A percentile compares a stretch with the other conserved stretches of the same genome.
phyloP scores from a whole-genome alignment of 257 asterid species.

The Rehmannia glutinosa region DNA sequence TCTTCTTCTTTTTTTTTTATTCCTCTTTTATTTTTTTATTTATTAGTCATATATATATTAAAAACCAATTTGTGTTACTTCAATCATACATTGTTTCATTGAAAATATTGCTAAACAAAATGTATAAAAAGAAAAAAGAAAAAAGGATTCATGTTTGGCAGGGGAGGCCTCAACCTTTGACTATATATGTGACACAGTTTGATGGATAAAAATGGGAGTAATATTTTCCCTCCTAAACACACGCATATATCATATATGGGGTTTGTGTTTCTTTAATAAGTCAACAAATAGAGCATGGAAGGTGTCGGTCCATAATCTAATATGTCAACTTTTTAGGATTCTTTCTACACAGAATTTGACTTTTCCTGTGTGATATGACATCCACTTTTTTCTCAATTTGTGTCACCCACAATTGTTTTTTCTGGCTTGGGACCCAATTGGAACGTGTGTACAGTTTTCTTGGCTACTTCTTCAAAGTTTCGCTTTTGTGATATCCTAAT shows the following conservation, averaged over 20 bases:
- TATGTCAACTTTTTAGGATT: conserved; percentile 37
- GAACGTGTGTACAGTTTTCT: conserved; percentile 13
- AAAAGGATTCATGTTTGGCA: not conserved
- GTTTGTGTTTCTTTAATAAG: conserved; percentile 10
- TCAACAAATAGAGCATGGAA: conserved; percentile 13
- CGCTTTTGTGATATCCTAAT: not conserved
- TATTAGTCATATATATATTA: too few relatives aligned
- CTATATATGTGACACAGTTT: too few relatives aligned
- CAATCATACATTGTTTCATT: too few relatives aligned
- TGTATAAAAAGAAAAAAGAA: not conserved
- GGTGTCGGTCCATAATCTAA: too few relatives aligned
- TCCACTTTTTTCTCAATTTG: not conserved
- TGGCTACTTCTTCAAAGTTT: not conserved
- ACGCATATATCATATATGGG: not conserved
- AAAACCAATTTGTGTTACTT: too few relatives aligned
- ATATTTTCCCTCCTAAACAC: conserved; percentile 2
- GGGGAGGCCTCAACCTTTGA: conserved; percentile 14
- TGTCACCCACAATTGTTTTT: conserved; percentile 4
- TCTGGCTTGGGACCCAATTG: conserved; percentile 26
- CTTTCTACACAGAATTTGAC: conserved; percentile 34
- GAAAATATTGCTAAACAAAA: too few relatives aligned
- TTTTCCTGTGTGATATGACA: conserved; percentile 18
- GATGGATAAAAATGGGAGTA: too few relatives aligned
- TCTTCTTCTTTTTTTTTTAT: too few relatives aligned
- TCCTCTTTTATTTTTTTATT: too few relatives aligned